A percentile compares a stretch with the other conserved stretches of the same genome.
Evolutionary conservation across 2,329 filamentous ascomycete genomes (phyloP).

Genomic region (Hymenoscyphus repandus): DNA sequence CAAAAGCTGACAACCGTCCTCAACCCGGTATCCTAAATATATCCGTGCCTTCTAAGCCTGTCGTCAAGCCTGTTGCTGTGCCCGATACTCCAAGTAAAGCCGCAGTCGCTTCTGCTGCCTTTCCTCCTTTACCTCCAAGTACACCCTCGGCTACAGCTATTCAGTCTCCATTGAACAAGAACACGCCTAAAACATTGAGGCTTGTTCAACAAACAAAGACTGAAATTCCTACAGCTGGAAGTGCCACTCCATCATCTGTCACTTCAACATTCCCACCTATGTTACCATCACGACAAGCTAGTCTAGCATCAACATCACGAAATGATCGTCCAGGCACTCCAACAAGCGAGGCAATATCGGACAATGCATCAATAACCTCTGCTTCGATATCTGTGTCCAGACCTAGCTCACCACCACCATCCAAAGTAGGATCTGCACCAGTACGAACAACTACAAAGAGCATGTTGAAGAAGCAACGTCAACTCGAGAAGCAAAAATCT

Average conservation of each 20-base stretch:
- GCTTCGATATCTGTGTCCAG: slow-evolving; percentile 57
- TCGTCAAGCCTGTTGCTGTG: slow-evolving; percentile 9
- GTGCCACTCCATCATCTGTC: slow-evolving; percentile 28
- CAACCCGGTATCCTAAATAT: slow-evolving; percentile 42
- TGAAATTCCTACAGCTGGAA: slow-evolving; percentile 43
- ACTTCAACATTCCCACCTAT: slow-evolving; percentile 34
- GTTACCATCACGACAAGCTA: slow-evolving; percentile 45
- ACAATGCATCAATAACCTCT: slow-evolving; percentile 70
- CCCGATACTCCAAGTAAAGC: slow-evolving; percentile 18
- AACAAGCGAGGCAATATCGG: slow-evolving; percentile 68
- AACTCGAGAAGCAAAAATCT: slow-evolving; percentile 56
- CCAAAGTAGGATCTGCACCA: slow-evolving; percentile 63
- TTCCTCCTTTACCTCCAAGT: slow-evolving; percentile 47
- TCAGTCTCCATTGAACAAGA: slow-evolving; percentile 47
- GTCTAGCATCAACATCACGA: slow-evolving; percentile 40
- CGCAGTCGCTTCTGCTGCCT: slow-evolving; percentile 33
- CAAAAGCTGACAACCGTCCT: slow-evolving; percentile 23
- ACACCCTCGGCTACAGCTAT: slow-evolving; percentile 43
- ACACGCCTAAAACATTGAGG: slow-evolving; percentile 61
- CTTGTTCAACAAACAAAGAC: slow-evolving; percentile 53
- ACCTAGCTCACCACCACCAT: slow-evolving; percentile 64
- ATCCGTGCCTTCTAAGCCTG: slow-evolving; percentile 40
- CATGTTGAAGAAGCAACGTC: slow-evolving; percentile 69
- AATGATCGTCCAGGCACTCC: slow-evolving; percentile 64
- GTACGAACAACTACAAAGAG: slow-evolving; percentile 69